Percentiles rank a stretch among this genome's conserved stretches.
phyloP scores from a whole-genome alignment of 2,329 filamentous ascomycete genomes.

The Aspergillus caelatus region DNA sequence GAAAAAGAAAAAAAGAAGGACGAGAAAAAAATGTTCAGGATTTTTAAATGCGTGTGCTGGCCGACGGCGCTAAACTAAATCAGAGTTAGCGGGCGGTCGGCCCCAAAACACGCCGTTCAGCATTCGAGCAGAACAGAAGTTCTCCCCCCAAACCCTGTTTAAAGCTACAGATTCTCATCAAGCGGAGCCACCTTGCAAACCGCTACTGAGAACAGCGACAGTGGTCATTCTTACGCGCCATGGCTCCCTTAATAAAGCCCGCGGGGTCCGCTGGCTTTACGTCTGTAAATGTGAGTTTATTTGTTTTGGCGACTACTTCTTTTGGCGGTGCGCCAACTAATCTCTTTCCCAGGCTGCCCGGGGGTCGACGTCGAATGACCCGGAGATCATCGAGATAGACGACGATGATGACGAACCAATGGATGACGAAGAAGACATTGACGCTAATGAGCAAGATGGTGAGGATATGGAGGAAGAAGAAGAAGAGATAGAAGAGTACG shows the following conservation, averaged over 20 bases:
- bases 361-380: slow-evolving; percentile 26
- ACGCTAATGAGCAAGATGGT: slow-evolving; percentile 31
- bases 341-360: slow-evolving; percentile 21
- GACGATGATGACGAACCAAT: slow-evolving; percentile 37
- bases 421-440: slow-evolving; percentile 33
- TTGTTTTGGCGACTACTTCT: slow-evolving; percentile 11
- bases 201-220: background rate
- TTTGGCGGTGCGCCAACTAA: slow-evolving; percentile 14
- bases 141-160: slow-evolving; percentile 25
- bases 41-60: slow-evolving; percentile 30
- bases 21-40: slow-evolving; percentile 30
- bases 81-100: slow-evolving; percentile 28
- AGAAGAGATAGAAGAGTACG: slow-evolving; percentile 31
- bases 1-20: slow-evolving; percentile 53
- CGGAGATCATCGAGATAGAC: slow-evolving; percentile 45
- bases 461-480: slow-evolving; percentile 33
- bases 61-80: slow-evolving; percentile 34
- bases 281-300: slow-evolving; percentile 29
- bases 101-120: slow-evolving; percentile 31
- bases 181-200: background rate
- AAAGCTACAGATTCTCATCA: slow-evolving; percentile 6
- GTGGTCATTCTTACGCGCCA: slow-evolving; percentile 16
- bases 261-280: slow-evolving; percentile 31
- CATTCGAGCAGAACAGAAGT: slow-evolving; percentile 22
- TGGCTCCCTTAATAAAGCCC: slow-evolving; percentile 45